Percentiles rank a stretch among this genome's conserved stretches.
Conservation (phyloP, 345 rosid species). For the Citrus sp. region DNA sequence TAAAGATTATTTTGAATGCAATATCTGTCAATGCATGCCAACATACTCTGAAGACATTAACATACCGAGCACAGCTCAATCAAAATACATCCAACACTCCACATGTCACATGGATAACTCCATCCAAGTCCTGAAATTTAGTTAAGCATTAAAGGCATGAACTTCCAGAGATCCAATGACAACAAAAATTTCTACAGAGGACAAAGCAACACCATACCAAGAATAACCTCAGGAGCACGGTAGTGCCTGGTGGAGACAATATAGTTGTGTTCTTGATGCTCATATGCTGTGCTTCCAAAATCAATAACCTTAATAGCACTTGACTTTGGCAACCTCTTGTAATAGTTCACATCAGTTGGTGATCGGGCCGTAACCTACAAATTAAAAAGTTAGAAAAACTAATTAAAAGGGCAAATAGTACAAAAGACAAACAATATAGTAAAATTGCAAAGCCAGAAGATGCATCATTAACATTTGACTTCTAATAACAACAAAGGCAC, state of each 20-base stretch:
- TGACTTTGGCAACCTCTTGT: slow-evolving; percentile 65
- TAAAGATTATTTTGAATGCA: not conserved
- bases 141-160: slow-evolving; percentile 1
- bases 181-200: not conserved
- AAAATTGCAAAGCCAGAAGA: not conserved
- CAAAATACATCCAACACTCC: slow-evolving; percentile 76
- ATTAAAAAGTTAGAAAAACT: not conserved
- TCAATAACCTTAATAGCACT: slow-evolving; percentile 73
- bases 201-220: slow-evolving; percentile 35
- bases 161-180: slow-evolving; percentile 4
- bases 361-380: slow-evolving; percentile 36
- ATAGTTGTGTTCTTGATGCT: slow-evolving; percentile 50
- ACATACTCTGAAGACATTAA: slow-evolving; percentile 1
- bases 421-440: not conserved
- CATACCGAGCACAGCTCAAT: slow-evolving; percentile 70
- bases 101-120: slow-evolving; percentile 65
- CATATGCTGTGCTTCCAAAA: slow-evolving; percentile 73
- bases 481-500: not conserved
- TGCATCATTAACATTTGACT: not conserved
- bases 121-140: slow-evolving; percentile 59
- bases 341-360: slow-evolving; percentile 29
- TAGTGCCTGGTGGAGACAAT: slow-evolving; percentile 76
- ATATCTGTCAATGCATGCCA: not conserved
- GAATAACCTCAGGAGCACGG: slow-evolving; percentile 77
- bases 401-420: not conserved